These are phyloP conservation scores for Cyclotella choctawhatcheeana DNA, from an alignment of 108 stramenopile species.

Conservation along the genomic window DNA sequence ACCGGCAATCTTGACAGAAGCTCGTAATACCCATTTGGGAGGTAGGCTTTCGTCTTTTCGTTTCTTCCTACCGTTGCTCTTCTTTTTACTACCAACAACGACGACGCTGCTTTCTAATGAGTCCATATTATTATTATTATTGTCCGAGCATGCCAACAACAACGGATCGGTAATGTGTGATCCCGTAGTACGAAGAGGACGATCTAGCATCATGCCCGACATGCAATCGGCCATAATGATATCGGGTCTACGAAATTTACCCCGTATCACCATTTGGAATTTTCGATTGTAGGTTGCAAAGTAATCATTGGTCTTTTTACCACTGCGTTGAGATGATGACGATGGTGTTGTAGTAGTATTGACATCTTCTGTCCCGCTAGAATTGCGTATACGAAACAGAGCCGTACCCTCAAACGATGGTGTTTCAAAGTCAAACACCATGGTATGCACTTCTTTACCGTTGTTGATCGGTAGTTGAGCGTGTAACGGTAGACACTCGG, in stretches of 20 bases:
- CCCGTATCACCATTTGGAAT: conserved; percentile 45
- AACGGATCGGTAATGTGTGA: conserved; percentile 6
- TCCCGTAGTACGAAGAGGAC: conserved; percentile 28
- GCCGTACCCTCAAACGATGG: conserved; percentile 33
- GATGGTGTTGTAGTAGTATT: too few relatives aligned
- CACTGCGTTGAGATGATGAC: too few relatives aligned
- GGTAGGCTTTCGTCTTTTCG: conserved; percentile 55
- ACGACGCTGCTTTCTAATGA: too few relatives aligned
- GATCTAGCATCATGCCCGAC: conserved; percentile 62
- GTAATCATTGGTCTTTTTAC: conserved; percentile 17
- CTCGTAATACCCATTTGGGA: conserved; percentile 76
- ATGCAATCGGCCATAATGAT: conserved; percentile 78
- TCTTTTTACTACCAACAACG: too few relatives aligned
- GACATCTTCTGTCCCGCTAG: not conserved
- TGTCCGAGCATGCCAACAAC: conserved; percentile 6
- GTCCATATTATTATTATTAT: not conserved
- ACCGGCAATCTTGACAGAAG: conserved; percentile 70
- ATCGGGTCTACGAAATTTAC: conserved; percentile 32
- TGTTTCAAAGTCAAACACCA: conserved; percentile 51
- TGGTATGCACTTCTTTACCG: conserved; percentile 27
- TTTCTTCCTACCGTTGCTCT: not conserved
- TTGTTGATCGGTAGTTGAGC: conserved; percentile 47
- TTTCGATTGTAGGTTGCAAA: conserved; percentile 42
- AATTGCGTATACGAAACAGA: conserved; percentile 44
- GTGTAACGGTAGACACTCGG: not conserved